Base-by-base conservation (phyloP, 768 basidiomycete genomes). In the Boletus rex-veris region DNA sequence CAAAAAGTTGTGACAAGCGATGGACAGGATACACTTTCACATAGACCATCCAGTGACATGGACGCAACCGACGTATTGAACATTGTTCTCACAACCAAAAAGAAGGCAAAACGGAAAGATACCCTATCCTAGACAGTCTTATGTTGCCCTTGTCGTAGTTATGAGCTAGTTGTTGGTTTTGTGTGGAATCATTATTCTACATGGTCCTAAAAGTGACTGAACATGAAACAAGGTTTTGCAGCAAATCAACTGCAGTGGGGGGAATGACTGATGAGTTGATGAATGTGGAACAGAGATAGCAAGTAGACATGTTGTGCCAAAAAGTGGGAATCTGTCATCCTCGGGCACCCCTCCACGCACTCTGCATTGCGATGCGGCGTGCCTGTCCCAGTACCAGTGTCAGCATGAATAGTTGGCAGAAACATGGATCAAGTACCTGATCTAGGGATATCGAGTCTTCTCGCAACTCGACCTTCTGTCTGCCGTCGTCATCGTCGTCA, bases 371-470 rank as follows among this genome's bases (percentile, higher is more conserved):
- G 59, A 93, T 93, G 43, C 90, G 84, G 58, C 84, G 80, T 5
- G 90, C 90, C 88, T 91, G 55, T 28, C n/a, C n/a, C n/a, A 43
- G 55, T 30, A 55, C 19, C 24, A 63, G 38, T 4, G 46, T 59
- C 37, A 55, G 54, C 28, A 28, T 21, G 33, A 19, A 49, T 39
- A 45, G 10, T 11, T 35, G 24, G 18, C 44, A 53, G 35, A 42
- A 37, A 43, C 11, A 1, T 24, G 18, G 11, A 18, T 6, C 31
- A 69, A 78, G 26, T 60, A 92, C 93, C 81, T 98, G 96, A 59
- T 98, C 96, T 54, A 97, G 77, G 12, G 90, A 87, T 68, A 99
- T 98, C 30, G 86, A 84, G 62, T 86, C 90, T 64, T 92, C 90
- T 59, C 79, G 75, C 58, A 96, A 74, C 63, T 88, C 86, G 21